Evolutionary conservation across 176 grass and related monocot genomes (phyloP), one percentile per base, ranked within the genome.

Genomic region (Aegilops sharonensis): DNA sequence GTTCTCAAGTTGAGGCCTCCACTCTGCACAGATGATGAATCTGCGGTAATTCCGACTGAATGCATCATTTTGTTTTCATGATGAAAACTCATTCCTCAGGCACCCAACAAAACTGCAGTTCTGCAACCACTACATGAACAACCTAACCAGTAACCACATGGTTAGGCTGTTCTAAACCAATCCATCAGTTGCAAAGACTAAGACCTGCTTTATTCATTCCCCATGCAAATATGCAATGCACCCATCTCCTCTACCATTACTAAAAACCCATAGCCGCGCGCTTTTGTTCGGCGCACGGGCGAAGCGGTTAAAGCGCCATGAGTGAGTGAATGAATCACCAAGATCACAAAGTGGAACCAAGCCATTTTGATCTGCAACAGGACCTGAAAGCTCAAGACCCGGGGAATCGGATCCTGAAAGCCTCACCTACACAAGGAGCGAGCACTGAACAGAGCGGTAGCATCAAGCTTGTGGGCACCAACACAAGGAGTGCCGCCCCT

Each of bases 401-500:
- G 9, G 74, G 67, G 81, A 89, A 89, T 73, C 42, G 60, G 79
- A 80, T 68, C 54, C 31, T 54, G 50, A 54, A 54, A 39, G 78
- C 75, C 63, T 84, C 45, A 13, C 65, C 66, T 70, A 29, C 67
- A 5, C 3, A 67, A 68, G 24, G 39, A 43, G 18, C 34, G 70
- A 59, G 56, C 56, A 59, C 56, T 59, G 56, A 88, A 47, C 25
- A 82, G 25, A 83, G 72, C 63, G 67, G 25, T 83, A 78, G 39
- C 72, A 45, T 30, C 40, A 48, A 82, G 40, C 30, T 23, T 76
- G 72, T 78, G 80, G 72, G 72, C 62, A 71, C 87, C 62, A 72
- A 72, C 64, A 23, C 74, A 89, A 78, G 78, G 72, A 65, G 65
- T 88, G 79, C 78, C 43, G 40, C 65, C 71, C 87, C 82, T 92